Base-by-base conservation (phyloP, 768 basidiomycete species). In the Hysterangium stoloniferum region DNA sequence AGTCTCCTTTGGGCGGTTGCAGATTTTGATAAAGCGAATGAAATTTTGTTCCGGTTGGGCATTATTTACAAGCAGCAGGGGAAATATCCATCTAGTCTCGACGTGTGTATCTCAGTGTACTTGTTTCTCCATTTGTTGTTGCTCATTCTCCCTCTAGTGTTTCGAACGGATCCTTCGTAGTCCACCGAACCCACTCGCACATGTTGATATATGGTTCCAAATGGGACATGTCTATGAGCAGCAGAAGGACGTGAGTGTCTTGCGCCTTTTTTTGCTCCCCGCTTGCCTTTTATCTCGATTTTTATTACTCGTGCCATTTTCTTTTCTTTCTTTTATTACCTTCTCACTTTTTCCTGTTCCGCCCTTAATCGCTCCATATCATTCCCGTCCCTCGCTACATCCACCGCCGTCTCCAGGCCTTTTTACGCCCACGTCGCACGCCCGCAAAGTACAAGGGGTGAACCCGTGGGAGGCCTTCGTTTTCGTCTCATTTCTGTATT, bases 11-110 rank as follows among this genome's bases (percentile, higher is more conserved):
- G 15, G n/a, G 46, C 45, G 32, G 29, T 54, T 42, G 37, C 20
- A 82, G 94, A 93, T 64, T 99, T 98, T 58, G 93, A 97, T 72
- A 97, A 97, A 72, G 86, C 93, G 38, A 97, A 98, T 64, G 96
- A 99, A 64, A 97, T 99, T 56, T 83, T 95, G 25, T 99, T 98
- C 72, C 83, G 96, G 29, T 77, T 99, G 12, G 96, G 96, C 31
- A 98, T 99, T 62, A 99, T 99, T 55, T 98, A 98, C 76, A 98
- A 99, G 71, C 95, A 97, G 62, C 95, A 98, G 63, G 83, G 86
- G 60, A 97, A 97, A 69, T 97, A 91, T 59, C 71, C 80, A 1
- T 87, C 92, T 11, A 87, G 84, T 9, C 75, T 99, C 2, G 77
- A 79, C 22, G 70, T 72, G 48, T 40, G 66, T 63, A 12, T n/a